These are phyloP conservation scores for Abrus precatorius DNA, from an alignment of 306 rosid genomes.

Conservation along the genomic window DNA sequence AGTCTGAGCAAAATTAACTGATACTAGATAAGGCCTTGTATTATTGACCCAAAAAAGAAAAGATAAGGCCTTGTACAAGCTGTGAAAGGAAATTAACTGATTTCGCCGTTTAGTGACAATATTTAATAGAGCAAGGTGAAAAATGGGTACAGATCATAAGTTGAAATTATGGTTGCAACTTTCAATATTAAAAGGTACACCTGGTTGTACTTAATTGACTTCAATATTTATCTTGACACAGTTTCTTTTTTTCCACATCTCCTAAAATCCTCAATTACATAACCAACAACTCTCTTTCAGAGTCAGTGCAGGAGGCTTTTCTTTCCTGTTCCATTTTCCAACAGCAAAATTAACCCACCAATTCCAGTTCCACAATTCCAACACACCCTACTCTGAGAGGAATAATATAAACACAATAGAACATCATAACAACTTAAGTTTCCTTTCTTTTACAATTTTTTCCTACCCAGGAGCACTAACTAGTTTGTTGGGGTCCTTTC, in stretches of 20 bases:
- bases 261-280: neutral
- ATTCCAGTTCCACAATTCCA: neutral
- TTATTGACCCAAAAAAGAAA: neutral
- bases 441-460: neutral
- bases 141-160: neutral
- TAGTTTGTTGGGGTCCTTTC: neutral
- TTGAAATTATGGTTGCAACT: neutral
- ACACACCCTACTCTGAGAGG: neutral
- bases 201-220: neutral
- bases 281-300: slow-evolving; percentile 2
- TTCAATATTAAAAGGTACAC: neutral
- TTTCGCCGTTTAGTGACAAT: neutral
- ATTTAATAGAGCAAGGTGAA: neutral
- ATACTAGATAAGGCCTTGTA: neutral
- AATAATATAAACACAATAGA: slow-evolving; percentile 3
- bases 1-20: neutral
- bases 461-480: neutral
- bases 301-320: neutral
- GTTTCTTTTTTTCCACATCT: neutral
- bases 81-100: slow-evolving; percentile 16
- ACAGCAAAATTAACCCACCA: neutral
- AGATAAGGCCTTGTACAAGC: neutral
- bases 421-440: neutral
- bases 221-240: slow-evolving; percentile 3
- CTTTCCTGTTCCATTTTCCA: neutral